Percentiles rank a stretch among this genome's conserved stretches.
These are phyloP conservation scores for Hexamita inflata DNA, from an alignment of 208 protist genomes.

Conservation along the genomic window DNA sequence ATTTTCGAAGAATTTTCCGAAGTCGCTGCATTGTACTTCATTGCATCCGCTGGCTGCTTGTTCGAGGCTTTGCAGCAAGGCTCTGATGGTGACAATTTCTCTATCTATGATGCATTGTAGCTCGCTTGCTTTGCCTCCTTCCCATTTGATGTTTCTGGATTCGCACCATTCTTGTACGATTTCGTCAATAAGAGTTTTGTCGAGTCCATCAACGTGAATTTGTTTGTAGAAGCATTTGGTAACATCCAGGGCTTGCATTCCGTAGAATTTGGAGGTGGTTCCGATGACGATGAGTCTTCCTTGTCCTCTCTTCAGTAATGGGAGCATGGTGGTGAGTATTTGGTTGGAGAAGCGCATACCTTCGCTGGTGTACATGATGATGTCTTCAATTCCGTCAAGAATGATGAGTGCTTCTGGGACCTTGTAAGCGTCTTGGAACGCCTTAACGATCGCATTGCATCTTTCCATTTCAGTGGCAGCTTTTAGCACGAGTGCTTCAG, in stretches of 20 bases:
- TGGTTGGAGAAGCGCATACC: constrained; percentile 90
- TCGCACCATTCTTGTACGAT: too few relatives aligned
- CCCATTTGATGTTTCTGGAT: too few relatives aligned
- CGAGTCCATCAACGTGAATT: too few relatives aligned
- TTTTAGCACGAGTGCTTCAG: constrained; percentile 71
- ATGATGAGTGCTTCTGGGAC: constrained; percentile 80
- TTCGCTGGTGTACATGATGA: constrained; percentile 77
- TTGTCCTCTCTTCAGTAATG: not conserved
- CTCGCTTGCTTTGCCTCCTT: too few relatives aligned
- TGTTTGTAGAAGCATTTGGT: not conserved
- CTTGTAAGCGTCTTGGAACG: constrained; percentile 94
- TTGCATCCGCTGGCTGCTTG: too few relatives aligned
- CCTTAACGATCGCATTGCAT: constrained; percentile 37
- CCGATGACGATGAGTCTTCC: constrained; percentile 17
- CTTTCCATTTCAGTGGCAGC: constrained; percentile 42
- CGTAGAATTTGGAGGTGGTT: not conserved
- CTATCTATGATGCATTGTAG: too few relatives aligned
- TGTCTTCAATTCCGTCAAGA: constrained; percentile 84
- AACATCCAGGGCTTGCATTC: not conserved
- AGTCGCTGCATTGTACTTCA: too few relatives aligned
- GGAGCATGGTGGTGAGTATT: constrained; percentile 68
- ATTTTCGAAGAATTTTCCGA: too few relatives aligned
- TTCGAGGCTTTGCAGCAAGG: too few relatives aligned
- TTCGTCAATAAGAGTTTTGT: too few relatives aligned
- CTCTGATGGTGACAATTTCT: too few relatives aligned